Conservation (phyloP, 495 filamentous ascomycete genomes). For the Podospora pseudocomata region DNA sequence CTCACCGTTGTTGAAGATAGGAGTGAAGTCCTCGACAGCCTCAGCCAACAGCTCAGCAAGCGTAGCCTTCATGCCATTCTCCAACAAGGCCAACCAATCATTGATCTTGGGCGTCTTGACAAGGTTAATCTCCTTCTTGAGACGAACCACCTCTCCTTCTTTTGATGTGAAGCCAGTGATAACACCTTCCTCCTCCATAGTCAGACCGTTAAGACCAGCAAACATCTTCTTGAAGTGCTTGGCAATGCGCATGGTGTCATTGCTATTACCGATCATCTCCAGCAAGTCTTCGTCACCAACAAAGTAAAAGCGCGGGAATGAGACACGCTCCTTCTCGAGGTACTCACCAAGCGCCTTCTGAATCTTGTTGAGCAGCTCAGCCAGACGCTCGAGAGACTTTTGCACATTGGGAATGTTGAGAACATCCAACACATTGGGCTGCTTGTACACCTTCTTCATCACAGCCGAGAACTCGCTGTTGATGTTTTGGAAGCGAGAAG, state of each 20-base stretch:
- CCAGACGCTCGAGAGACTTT: constrained; percentile 89
- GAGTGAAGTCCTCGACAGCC: constrained; percentile 71
- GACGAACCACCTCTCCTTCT: constrained; percentile 82
- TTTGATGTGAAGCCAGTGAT: constrained; percentile 94
- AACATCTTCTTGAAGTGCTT: constrained; percentile 99
- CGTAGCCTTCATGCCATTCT: constrained; percentile 89
- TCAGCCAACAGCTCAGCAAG: constrained; percentile 87
- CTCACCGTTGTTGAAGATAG: constrained; percentile 61
- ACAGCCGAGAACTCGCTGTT: constrained; percentile 96
- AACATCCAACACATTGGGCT: constrained; percentile 89
- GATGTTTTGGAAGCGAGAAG: constrained; percentile 95
- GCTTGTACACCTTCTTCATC: constrained; percentile 97
- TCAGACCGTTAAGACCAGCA: constrained; percentile 82
- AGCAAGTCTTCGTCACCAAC: constrained; percentile 97
- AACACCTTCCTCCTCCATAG: constrained; percentile 83
- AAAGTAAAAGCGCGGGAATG: constrained; percentile 98
- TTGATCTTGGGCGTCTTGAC: constrained; percentile 94
- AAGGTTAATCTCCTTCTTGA: constrained; percentile 88
- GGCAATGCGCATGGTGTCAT: constrained; percentile 88
- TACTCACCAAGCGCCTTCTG: constrained; percentile 99
- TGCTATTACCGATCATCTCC: constrained; percentile 99
- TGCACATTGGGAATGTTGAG: constrained; percentile 92
- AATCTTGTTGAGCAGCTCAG: constrained; percentile 96
- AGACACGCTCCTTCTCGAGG: constrained; percentile 91
- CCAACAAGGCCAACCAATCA: constrained; percentile 89